phyloP scores from a whole-genome alignment of 2,329 filamentous ascomycete species.

The Diaporthe sp. region DNA sequence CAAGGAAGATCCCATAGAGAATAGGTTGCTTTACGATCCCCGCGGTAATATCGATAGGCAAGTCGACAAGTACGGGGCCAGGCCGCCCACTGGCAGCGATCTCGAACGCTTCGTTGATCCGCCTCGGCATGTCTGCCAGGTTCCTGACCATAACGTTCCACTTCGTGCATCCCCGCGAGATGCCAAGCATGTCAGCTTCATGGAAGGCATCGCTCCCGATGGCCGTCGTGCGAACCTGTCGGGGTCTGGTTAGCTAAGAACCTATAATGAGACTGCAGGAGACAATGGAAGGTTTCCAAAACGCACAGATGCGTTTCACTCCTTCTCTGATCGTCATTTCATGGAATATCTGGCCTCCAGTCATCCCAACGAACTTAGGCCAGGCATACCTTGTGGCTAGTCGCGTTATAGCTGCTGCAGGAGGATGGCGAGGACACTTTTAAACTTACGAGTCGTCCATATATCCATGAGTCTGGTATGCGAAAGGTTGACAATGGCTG shows the following conservation, averaged over 20 bases:
- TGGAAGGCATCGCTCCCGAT: slow-evolving; percentile 98
- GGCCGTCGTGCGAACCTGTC: slow-evolving; percentile 86
- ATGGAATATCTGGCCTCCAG: not conserved
- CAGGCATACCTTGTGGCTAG: not conserved
- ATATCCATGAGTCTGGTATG: not conserved
- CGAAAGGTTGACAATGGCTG: not conserved
- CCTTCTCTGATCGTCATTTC: not conserved
- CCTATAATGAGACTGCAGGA: not conserved
- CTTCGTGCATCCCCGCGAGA: slow-evolving; percentile 95
- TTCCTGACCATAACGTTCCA: slow-evolving; percentile 99
- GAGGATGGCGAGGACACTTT: not conserved
- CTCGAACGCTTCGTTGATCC: slow-evolving; percentile 98
- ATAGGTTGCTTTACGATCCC: slow-evolving; percentile 87
- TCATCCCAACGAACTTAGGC: not conserved
- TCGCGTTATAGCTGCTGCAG: not conserved
- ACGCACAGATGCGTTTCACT: not conserved
- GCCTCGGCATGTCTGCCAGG: slow-evolving; percentile 89
- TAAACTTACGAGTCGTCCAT: not conserved
- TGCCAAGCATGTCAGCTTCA: slow-evolving; percentile 93
- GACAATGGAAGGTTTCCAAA: not conserved
- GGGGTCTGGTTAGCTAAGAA: not conserved
- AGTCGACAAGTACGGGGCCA: slow-evolving; percentile 93
- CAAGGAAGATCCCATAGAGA: slow-evolving; percentile 80
- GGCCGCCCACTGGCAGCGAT: slow-evolving; percentile 95
- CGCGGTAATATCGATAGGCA: slow-evolving; percentile 96